phyloP scores from a whole-genome alignment of 345 rosid genomes.

The Combretum micranthum region DNA sequence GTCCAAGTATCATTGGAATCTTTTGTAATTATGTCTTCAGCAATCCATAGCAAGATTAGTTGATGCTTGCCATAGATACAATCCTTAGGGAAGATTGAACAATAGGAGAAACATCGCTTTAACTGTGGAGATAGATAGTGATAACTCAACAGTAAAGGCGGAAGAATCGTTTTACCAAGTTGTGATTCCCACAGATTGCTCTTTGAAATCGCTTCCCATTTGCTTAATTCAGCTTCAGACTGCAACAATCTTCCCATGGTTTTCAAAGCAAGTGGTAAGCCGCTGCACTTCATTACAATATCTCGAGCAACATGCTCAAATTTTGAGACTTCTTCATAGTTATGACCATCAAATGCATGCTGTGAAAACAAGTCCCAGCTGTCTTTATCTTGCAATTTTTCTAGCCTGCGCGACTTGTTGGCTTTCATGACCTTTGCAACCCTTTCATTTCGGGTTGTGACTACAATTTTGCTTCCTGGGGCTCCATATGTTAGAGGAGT shows the following conservation, averaged over 20 bases:
- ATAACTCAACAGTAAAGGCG: conserved; percentile 13
- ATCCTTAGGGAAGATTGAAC: conserved; percentile 15
- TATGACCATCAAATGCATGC: conserved; percentile 5
- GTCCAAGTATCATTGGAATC: conserved; percentile 2
- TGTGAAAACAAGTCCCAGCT: conserved; percentile 4
- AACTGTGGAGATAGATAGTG: conserved; percentile 13
- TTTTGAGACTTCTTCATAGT: not conserved
- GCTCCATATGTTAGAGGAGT: conserved; percentile 1
- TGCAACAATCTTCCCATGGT: conserved; percentile 15
- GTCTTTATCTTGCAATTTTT: not conserved
- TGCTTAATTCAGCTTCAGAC: not conserved
- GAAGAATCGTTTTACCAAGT: not conserved
- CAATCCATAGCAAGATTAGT: conserved; percentile 15
- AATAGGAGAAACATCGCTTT: conserved; percentile 18
- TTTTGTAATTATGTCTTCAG: conserved; percentile 9
- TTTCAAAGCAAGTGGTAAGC: conserved; percentile 12
- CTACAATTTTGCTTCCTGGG: conserved; percentile 9
- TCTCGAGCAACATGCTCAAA: not conserved
- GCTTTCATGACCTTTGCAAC: conserved; percentile 7
- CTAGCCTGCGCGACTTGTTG: not conserved
- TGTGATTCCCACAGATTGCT: conserved; percentile 8
- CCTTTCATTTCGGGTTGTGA: conserved; percentile 9
- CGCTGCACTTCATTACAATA: conserved; percentile 8
- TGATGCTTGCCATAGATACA: conserved; percentile 10
- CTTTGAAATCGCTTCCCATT: conserved; percentile 12